Evolutionary conservation across 2,329 filamentous ascomycete species (phyloP).

Genomic region (Aspergillus glaucus): DNA sequence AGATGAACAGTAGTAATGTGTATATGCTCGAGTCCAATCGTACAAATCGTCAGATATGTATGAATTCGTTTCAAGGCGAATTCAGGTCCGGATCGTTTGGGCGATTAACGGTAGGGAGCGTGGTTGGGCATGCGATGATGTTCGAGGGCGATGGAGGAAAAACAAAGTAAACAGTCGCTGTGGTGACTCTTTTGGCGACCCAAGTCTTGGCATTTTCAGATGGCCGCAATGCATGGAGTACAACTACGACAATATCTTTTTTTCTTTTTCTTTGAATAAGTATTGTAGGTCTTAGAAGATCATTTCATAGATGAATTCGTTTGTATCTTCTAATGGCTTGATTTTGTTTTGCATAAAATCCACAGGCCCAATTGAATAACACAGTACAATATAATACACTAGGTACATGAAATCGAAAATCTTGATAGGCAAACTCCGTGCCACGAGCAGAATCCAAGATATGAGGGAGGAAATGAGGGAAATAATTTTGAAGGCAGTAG

Average conservation of each 20-base stretch:
- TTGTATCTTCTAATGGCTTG: too few relatives aligned
- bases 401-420: not conserved
- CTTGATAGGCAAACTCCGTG: not conserved
- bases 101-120: conserved; percentile 1
- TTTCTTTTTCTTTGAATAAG: too few relatives aligned
- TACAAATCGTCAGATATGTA: not conserved
- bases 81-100: not conserved
- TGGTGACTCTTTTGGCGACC: conserved; percentile 13
- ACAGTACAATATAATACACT: not conserved
- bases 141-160: not conserved
- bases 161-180: conserved; percentile 20
- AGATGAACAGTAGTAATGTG: not conserved
- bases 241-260: too few relatives aligned
- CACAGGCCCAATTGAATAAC: not conserved
- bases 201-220: not conserved
- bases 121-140: conserved; percentile 3
- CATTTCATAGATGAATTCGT: too few relatives aligned
- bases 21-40: not conserved
- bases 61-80: not conserved
- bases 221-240: too few relatives aligned
- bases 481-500: not conserved
- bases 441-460: too few relatives aligned
- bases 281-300: too few relatives aligned
- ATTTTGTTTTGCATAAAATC: conserved; percentile 53
- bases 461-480: not conserved